Evolutionary conservation across 2,329 filamentous ascomycete genomes (phyloP).

Genomic region (Verticillium nubilum): DNA sequence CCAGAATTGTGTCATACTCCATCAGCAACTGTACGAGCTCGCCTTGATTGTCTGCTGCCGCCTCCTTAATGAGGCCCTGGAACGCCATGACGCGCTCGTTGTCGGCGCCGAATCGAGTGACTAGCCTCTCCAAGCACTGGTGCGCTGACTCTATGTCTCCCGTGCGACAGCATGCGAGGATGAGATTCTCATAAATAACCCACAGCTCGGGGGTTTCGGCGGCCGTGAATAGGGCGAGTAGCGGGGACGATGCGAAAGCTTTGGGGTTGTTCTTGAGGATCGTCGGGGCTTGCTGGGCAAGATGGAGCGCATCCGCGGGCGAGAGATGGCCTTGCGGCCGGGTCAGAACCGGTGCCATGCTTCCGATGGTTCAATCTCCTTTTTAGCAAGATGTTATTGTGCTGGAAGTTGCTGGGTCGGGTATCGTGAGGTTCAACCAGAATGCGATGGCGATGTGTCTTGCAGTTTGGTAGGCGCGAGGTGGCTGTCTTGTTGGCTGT

Average conservation of each 20-base stretch:
- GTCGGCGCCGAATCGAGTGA: constrained; percentile 70
- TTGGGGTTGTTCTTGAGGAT: constrained; percentile 50
- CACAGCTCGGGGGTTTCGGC: constrained; percentile 76
- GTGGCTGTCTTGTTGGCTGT: too few relatives aligned
- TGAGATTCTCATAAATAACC: constrained; percentile 79
- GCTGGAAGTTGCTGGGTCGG: too few relatives aligned
- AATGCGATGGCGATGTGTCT: too few relatives aligned
- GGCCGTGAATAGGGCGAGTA: constrained; percentile 47
- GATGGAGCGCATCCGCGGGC: constrained; percentile 47
- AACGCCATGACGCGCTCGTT: constrained; percentile 87
- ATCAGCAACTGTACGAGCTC: constrained; percentile 66
- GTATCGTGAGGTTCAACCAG: too few relatives aligned
- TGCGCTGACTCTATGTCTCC: constrained; percentile 76
- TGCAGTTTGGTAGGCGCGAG: too few relatives aligned
- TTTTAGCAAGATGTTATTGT: too few relatives aligned
- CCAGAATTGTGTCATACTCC: constrained; percentile 72
- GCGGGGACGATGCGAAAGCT: constrained; percentile 47
- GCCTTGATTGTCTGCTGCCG: constrained; percentile 60
- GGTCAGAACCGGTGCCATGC: constrained; percentile 48
- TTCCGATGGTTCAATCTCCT: neutral
- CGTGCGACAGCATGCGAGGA: constrained; percentile 77
- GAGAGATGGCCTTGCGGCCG: constrained; percentile 53
- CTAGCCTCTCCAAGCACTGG: constrained; percentile 68
- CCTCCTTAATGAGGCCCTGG: constrained; percentile 78
- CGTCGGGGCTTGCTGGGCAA: constrained; percentile 56